phyloP scores from a whole-genome alignment of 345 rosid species.

The Mercurialis annua region DNA sequence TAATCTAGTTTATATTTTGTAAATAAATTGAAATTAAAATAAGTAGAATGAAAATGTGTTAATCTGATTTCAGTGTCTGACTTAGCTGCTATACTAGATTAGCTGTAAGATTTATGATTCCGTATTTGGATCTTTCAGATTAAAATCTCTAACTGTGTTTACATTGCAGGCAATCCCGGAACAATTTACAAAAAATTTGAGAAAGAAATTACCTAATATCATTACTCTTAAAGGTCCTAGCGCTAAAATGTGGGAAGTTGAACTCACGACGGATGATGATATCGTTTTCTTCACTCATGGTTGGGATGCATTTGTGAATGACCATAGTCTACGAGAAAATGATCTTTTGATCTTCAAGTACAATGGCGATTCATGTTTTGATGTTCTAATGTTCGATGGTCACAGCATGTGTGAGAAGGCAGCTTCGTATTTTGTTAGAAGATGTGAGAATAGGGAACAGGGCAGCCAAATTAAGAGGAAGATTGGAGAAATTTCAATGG shows the following conservation, averaged over 20 bases:
- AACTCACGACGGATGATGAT: constrained; percentile 36
- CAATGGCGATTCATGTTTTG: constrained; percentile 65
- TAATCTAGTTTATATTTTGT: not conserved
- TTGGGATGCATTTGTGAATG: constrained; percentile 62
- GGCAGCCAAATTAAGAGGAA: constrained; percentile 32
- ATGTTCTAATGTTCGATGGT: constrained; percentile 65
- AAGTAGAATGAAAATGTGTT: not conserved
- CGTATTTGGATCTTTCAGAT: not conserved
- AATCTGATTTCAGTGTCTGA: not conserved
- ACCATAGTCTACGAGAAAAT: constrained; percentile 50
- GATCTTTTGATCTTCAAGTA: constrained; percentile 72
- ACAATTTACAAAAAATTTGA: constrained; percentile 46
- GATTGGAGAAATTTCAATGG: constrained; percentile 27
- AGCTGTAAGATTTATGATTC: not conserved
- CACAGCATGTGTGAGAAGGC: constrained; percentile 72
- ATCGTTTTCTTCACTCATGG: constrained; percentile 46
- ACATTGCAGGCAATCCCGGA: constrained; percentile 60
- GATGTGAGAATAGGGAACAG: constrained; percentile 40
- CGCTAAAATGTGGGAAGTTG: constrained; percentile 54
- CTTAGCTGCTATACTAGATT: too few species aligned
- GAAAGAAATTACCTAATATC: constrained; percentile 43
- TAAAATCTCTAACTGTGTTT: not conserved
- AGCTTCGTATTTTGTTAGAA: constrained; percentile 59
- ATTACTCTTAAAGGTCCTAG: constrained; percentile 73
- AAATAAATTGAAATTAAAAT: not conserved